These are phyloP conservation scores for Filobasidium uniguttulatum DNA, from an alignment of 1,284 basidiomycete genomes.

Conservation along the genomic window DNA sequence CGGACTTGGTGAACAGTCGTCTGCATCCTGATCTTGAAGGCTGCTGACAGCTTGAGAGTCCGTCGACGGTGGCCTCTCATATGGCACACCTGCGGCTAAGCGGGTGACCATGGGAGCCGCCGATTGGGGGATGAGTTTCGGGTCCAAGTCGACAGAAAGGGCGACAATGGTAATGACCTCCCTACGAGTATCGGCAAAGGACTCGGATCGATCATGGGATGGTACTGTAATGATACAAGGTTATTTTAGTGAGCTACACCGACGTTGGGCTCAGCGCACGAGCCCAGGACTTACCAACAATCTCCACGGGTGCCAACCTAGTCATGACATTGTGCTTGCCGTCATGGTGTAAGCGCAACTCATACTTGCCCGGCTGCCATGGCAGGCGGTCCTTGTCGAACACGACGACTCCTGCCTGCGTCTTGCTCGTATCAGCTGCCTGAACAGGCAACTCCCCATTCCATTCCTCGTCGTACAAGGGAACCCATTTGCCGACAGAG, in stretches of 20 bases:
- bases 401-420: constrained; percentile 48
- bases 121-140: constrained; percentile 62
- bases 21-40: constrained; percentile 2
- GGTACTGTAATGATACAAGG: constrained; percentile 25
- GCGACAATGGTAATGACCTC: constrained; percentile 47
- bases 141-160: constrained; percentile 73
- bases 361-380: constrained; percentile 75
- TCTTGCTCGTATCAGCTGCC: constrained; percentile 34
- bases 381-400: constrained; percentile 69
- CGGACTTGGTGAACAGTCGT: neutral
- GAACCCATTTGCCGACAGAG: constrained; percentile 81
- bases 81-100: neutral
- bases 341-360: constrained; percentile 69
- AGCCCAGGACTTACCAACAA: constrained; percentile 51
- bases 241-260: constrained; percentile 11
- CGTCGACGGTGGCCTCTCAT: neutral
- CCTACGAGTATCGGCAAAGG: constrained; percentile 11
- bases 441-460: constrained; percentile 65
- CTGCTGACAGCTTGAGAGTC: constrained; percentile 5
- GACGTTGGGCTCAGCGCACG: neutral
- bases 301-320: constrained; percentile 65
- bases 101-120: constrained; percentile 14
- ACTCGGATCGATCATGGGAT: constrained; percentile 34
- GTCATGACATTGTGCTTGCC: constrained; percentile 94
- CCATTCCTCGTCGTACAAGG: constrained; percentile 84